phyloP scores from a whole-genome alignment of 1,284 basidiomycete genomes.

The Vanrija pseudolonga region DNA sequence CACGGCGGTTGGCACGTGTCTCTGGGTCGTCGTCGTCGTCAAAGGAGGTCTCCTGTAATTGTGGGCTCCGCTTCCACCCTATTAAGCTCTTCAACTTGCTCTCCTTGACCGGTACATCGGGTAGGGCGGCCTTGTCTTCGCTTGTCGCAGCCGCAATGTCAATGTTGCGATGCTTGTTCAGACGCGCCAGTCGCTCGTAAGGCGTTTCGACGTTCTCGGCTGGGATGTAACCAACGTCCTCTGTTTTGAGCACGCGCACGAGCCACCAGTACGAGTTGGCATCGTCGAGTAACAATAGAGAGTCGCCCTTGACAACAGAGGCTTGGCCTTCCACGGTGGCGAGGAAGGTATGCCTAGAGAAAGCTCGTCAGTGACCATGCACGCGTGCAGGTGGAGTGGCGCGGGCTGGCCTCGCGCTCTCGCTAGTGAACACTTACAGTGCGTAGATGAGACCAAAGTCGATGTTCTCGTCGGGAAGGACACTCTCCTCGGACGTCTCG shows the following conservation, averaged over 20 bases:
- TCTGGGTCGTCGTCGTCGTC: slow-evolving; percentile 15
- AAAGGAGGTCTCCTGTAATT: no score
- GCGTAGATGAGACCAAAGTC: slow-evolving; percentile 55
- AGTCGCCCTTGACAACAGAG: slow-evolving; percentile 93
- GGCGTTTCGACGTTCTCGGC: slow-evolving; percentile 99
- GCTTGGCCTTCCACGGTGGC: slow-evolving; percentile 96
- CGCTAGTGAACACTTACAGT: slow-evolving; percentile 36
- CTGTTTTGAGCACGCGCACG: slow-evolving; percentile 90
- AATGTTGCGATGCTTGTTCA: slow-evolving; percentile 97
- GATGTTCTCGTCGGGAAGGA: slow-evolving; percentile 53
- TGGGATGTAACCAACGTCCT: slow-evolving; percentile 99
- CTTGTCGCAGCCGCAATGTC: slow-evolving; percentile 59
- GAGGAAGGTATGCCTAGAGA: slow-evolving; percentile 71
- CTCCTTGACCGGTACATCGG: not conserved
- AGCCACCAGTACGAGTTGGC: slow-evolving; percentile 99
- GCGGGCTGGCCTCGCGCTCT: not conserved
- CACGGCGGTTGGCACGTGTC: slow-evolving; percentile 31
- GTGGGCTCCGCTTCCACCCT: slow-evolving; percentile 21
- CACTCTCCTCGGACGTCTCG: slow-evolving; percentile 48
- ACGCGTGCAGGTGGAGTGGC: not conserved
- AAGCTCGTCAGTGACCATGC: not conserved
- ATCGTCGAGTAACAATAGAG: slow-evolving; percentile 88
- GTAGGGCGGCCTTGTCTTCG: slow-evolving; percentile 30
- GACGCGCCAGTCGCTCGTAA: slow-evolving; percentile 86
- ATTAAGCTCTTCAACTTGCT: slow-evolving; percentile 32